Base-by-base conservation (phyloP, 1,284 basidiomycete species). In the Puccinia triticina region DNA sequence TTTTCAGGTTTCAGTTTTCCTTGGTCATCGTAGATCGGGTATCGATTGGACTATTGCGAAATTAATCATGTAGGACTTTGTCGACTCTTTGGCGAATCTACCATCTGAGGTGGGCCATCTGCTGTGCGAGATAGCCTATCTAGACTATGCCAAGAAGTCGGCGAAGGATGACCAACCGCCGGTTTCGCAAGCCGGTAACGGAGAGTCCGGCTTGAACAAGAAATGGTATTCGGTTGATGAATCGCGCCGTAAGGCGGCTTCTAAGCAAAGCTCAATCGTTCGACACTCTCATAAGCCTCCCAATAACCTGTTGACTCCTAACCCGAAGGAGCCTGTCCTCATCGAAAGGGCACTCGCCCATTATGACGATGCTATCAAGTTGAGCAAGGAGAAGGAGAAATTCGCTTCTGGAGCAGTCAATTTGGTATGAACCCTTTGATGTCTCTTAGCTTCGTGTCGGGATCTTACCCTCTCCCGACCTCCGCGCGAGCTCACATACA, bases 151-250 rank as follows among this genome's bases (percentile, higher is more conserved):
- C 14, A 82, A 82, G 37, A 71, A 82, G 50, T 71, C 79, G 23
- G 55, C 71, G 18, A 61, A 72, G 32, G 79, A 82, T 66, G 79
- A 82, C 40, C 79, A 59, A 43, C 79, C 79, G 12, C 79, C 79
- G 3, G 79, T 82, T 8, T 59, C 79, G 37, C 79, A 82, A 66
- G 71, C 71, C 37, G 79, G 79, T 12, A 82, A 82, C 57, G 79
- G 79, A 16, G 79, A 82, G 37, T 74, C 69, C 21, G 79, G 79
- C 10, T 66, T 59, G 71, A 74, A 74, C 14, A 73, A 64, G 18
- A 82, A 82, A 61, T 82, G 79, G 79, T 82, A 82, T 66, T 82
- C 79, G 18, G 79, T 82, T 16, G 79, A 82, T 21, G 79, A 82
- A 67, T 82, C 79, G 7, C 69, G 79, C 7, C 48, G 79, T 37